phyloP scores from a whole-genome alignment of 2,329 filamentous ascomycete genomes.

The Sclerotinia spermophila region DNA sequence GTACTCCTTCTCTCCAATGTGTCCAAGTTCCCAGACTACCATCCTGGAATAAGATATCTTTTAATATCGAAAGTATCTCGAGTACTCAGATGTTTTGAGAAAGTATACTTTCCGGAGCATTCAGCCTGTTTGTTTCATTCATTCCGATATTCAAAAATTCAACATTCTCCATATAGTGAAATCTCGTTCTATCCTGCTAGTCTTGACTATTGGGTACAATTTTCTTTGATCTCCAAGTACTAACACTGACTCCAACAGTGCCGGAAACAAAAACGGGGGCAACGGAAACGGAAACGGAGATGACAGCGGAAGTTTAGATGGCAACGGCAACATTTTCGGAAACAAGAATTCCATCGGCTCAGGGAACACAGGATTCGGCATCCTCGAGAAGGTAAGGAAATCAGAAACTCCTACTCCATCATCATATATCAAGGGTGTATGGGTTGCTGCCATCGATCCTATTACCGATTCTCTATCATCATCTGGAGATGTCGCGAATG shows the following conservation, averaged over 20 bases:
- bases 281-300: background rate
- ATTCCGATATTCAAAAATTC: background rate
- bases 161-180: background rate
- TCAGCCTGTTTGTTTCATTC: background rate
- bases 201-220: background rate
- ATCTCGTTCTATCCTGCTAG: background rate
- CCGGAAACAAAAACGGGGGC: background rate
- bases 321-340: background rate
- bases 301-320: background rate
- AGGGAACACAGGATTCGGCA: background rate
- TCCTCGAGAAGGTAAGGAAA: conserved; percentile 8
- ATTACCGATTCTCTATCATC: background rate
- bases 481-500: background rate
- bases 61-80: background rate
- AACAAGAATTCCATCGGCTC: background rate
- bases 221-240: background rate
- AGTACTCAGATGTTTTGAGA: background rate
- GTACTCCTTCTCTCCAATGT: background rate
- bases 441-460: background rate
- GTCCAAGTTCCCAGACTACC: background rate
- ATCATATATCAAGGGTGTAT: conserved; percentile 5
- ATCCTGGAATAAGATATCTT: background rate
- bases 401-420: background rate
- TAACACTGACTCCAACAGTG: background rate
- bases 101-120: background rate